phyloP scores from a whole-genome alignment of 441 rosid genomes.

The Flueggea neowawraea region DNA sequence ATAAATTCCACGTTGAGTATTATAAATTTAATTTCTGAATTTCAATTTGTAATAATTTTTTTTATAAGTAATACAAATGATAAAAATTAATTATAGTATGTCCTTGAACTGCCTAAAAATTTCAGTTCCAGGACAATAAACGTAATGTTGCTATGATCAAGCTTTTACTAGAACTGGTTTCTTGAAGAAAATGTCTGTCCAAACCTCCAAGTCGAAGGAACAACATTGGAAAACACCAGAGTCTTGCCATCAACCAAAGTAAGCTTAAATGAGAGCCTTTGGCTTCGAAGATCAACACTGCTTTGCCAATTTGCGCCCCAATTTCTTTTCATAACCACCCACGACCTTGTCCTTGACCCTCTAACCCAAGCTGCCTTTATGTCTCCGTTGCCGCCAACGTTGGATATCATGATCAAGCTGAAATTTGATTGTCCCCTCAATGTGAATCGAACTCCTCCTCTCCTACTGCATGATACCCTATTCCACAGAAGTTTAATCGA shows the following conservation, averaged over 20 bases:
- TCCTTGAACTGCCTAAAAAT: no score
- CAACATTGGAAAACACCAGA: conserved; percentile 46
- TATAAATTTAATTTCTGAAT: no score
- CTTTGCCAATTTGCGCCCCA: conserved; percentile 90
- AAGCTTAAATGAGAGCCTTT: conserved; percentile 55
- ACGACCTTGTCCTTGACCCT: conserved; percentile 46
- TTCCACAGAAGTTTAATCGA: no score
- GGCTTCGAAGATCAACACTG: conserved; percentile 49
- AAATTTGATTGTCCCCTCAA: conserved; percentile 74
- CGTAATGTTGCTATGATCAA: no score
- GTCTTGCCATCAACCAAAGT: conserved; percentile 54
- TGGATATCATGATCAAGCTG: conserved; percentile 69
- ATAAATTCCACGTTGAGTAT: no score
- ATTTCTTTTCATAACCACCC: conserved; percentile 62
- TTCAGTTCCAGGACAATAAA: no score
- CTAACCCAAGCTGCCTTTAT: conserved; percentile 62
- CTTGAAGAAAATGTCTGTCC: conserved; percentile 76
- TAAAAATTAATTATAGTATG: no score
- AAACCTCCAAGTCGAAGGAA: conserved; percentile 63
- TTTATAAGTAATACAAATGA: no score
- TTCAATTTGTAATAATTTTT: no score
- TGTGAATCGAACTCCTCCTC: conserved; percentile 80
- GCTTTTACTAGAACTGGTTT: conserved; percentile 36
- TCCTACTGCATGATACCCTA: conserved; percentile 70
- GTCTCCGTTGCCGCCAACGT: conserved; percentile 72